Percentiles rank a stretch among this genome's conserved stretches.
Conservation (phyloP, 306 rosid genomes). For the Trifolium fragiferum region DNA sequence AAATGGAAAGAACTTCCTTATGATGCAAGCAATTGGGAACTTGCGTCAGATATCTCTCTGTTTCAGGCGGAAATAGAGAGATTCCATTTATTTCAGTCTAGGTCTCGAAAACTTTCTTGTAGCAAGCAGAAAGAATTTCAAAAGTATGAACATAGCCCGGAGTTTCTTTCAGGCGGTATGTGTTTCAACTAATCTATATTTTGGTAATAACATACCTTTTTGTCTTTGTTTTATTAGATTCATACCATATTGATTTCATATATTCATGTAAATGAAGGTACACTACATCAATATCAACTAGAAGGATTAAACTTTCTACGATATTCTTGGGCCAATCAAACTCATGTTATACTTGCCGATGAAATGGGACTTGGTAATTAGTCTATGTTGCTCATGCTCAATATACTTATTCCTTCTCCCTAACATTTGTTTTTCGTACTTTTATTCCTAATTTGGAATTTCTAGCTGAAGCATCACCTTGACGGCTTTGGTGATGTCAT, state of each 20-base stretch:
- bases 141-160: conserved; percentile 81
- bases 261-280: conserved; percentile 62
- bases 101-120: conserved; percentile 57
- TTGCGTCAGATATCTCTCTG: conserved; percentile 77
- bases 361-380: conserved; percentile 98
- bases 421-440: conserved; percentile 17
- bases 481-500: conserved; percentile 39
- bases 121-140: conserved; percentile 85
- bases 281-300: conserved; percentile 94
- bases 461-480: conserved; percentile 22
- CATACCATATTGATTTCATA: conserved; percentile 41
- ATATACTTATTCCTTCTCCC: conserved; percentile 29
- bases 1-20: conserved; percentile 96
- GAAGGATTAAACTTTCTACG: conserved; percentile 97
- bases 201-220: conserved; percentile 25
- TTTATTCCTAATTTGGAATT: conserved; percentile 18
- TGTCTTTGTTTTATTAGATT: conserved; percentile 26
- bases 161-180: conserved; percentile 84
- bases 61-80: conserved; percentile 88
- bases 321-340: conserved; percentile 97
- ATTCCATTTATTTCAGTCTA: conserved; percentile 71
- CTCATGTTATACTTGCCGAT: conserved; percentile 98
- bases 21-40: conserved; percentile 95
- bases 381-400: conserved; percentile 38
- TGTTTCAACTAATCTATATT: conserved; percentile 32